Evolutionary conservation across 2,329 filamentous ascomycete species (phyloP).

Genomic region (Sporothrix mexicana): DNA sequence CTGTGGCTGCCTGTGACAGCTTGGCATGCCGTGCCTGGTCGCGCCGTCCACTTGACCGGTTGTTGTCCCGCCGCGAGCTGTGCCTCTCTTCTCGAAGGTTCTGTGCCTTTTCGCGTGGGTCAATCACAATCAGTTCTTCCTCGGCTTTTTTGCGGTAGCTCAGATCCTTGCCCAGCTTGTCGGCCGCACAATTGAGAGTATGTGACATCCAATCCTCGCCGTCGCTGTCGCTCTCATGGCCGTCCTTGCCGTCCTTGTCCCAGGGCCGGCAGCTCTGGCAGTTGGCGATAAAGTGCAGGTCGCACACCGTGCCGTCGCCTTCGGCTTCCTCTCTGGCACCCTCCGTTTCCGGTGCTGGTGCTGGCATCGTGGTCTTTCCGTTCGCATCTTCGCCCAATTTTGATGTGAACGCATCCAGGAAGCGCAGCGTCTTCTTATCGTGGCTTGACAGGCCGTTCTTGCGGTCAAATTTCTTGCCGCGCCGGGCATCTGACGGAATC

Average conservation of each 20-base stretch:
- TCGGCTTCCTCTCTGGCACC: slow-evolving; percentile 35
- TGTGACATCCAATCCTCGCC: slow-evolving; percentile 86
- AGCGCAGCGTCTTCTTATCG: slow-evolving; percentile 69
- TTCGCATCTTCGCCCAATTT: slow-evolving; percentile 66
- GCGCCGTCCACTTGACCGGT: slow-evolving; percentile 54
- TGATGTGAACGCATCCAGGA: slow-evolving; percentile 79
- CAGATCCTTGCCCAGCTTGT: slow-evolving; percentile 88
- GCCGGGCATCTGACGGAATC: slow-evolving; percentile 73
- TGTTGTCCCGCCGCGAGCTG: slow-evolving; percentile 59
- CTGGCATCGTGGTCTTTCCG: not conserved
- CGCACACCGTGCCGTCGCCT: slow-evolving; percentile 63
- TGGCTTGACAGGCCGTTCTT: slow-evolving; percentile 58
- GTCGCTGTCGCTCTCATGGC: slow-evolving; percentile 59
- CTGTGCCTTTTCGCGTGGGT: slow-evolving; percentile 82
- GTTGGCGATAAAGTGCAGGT: slow-evolving; percentile 93
- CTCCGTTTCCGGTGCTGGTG: slow-evolving; percentile 34
- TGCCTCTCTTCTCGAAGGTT: slow-evolving; percentile 71
- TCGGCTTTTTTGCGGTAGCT: slow-evolving; percentile 90
- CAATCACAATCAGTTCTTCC: slow-evolving; percentile 90
- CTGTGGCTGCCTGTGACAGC: slow-evolving; percentile 58
- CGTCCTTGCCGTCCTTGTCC: slow-evolving; percentile 62
- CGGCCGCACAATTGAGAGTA: slow-evolving; percentile 82
- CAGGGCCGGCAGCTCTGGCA: slow-evolving; percentile 91
- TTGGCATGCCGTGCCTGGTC: slow-evolving; percentile 64
- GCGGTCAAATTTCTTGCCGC: slow-evolving; percentile 69